These are phyloP conservation scores for Calcarisporium arbuscula DNA, from an alignment of 2,329 filamentous ascomycete species.

Conservation along the genomic window DNA sequence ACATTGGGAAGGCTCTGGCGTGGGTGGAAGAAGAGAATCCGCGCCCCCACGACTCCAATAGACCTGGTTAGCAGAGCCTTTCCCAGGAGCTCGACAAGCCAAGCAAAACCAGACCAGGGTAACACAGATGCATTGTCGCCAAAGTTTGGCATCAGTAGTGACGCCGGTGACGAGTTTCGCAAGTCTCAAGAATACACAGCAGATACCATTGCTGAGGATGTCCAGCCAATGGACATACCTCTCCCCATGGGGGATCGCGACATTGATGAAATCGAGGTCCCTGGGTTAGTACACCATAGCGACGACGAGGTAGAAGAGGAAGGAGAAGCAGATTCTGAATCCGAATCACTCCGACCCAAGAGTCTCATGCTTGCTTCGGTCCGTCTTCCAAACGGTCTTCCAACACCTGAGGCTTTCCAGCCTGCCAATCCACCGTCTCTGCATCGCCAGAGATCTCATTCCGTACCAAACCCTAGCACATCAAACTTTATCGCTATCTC, in stretches of 20 bases:
- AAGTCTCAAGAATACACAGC: constrained; percentile 13
- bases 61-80: constrained; percentile 42
- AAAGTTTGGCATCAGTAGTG: constrained; percentile 8
- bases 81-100: constrained; percentile 37
- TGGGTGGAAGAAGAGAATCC: constrained; percentile 84
- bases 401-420: constrained; percentile 26
- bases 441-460: constrained; percentile 40
- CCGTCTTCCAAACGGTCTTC: constrained; percentile 20
- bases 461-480: constrained; percentile 36
- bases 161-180: constrained; percentile 6
- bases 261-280: constrained; percentile 73
- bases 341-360: constrained; percentile 34
- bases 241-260: constrained; percentile 63
- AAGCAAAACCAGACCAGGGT: constrained; percentile 26
- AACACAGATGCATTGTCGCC: constrained; percentile 29
- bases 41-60: constrained; percentile 48
- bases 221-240: constrained; percentile 45
- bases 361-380: constrained; percentile 28
- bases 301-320: constrained; percentile 54
- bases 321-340: constrained; percentile 28
- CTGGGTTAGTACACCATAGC: constrained; percentile 56
- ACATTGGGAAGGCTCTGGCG: constrained; percentile 88
- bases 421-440: constrained; percentile 27
- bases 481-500: constrained; percentile 8
- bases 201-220: constrained; percentile 18